A percentile compares a stretch with the other conserved stretches of the same genome.
phyloP scores from a whole-genome alignment of 2,329 filamentous ascomycete species.

The Calonectria pteridis region DNA sequence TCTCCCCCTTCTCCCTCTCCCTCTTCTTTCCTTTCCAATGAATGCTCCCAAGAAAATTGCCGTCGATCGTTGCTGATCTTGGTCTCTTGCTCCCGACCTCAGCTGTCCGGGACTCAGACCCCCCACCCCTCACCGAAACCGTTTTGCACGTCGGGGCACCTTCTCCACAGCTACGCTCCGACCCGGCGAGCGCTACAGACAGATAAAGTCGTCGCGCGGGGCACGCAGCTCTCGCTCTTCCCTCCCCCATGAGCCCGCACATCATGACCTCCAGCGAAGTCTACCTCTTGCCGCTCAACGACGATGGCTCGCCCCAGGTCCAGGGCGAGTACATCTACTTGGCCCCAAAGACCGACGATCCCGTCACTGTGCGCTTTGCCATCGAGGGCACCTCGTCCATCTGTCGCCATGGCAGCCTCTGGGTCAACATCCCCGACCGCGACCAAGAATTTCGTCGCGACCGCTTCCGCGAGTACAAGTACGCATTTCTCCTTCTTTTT shows the following conservation, averaged over 20 bases:
- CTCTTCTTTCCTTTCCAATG: neutral
- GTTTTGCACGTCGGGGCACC: slow-evolving; percentile 24
- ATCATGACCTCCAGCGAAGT: slow-evolving; percentile 78
- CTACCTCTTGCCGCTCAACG: slow-evolving; percentile 90
- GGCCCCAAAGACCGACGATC: slow-evolving; percentile 78
- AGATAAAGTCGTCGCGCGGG: slow-evolving; percentile 42
- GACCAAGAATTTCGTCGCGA: slow-evolving; percentile 82
- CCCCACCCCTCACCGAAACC: slow-evolving; percentile 12
- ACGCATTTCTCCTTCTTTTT: slow-evolving; percentile 49
- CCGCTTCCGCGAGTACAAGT: slow-evolving; percentile 91
- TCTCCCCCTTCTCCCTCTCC: neutral
- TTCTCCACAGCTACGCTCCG: slow-evolving; percentile 39
- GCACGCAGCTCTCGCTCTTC: slow-evolving; percentile 45
- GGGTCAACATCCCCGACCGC: slow-evolving; percentile 92
- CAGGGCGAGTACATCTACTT: slow-evolving; percentile 93
- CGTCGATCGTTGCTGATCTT: slow-evolving; percentile 7
- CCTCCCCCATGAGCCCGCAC: slow-evolving; percentile 64
- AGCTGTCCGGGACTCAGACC: slow-evolving; percentile 5
- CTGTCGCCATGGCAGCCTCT: slow-evolving; percentile 92
- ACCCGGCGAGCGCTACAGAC: slow-evolving; percentile 27
- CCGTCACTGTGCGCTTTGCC: slow-evolving; percentile 86
- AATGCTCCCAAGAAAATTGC: neutral
- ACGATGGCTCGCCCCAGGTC: slow-evolving; percentile 92
- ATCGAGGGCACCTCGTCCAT: slow-evolving; percentile 97
- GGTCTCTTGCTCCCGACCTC: neutral